A percentile compares a stretch with the other conserved stretches of the same genome.
These are phyloP conservation scores for Xylaria sp. DNA, from an alignment of 495 filamentous ascomycete species.

Conservation along the genomic window DNA sequence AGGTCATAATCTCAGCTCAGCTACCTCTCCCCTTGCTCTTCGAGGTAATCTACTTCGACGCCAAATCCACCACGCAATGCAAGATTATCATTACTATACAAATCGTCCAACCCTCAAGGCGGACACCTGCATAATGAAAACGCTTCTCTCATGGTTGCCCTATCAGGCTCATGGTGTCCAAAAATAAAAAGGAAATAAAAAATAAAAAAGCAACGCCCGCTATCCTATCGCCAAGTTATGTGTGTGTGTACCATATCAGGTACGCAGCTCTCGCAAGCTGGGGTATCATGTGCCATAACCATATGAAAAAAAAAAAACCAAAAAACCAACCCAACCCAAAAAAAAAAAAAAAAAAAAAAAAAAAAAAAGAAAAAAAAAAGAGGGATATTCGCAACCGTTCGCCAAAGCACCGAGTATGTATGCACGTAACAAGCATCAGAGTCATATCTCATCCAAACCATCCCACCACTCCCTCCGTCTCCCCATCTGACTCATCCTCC, in stretches of 20 bases:
- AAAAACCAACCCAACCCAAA: neutral
- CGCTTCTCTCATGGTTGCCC: no score
- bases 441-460: slow-evolving; percentile 33
- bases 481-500: slow-evolving; percentile 31
- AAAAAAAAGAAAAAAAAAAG: neutral
- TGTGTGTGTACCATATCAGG: neutral
- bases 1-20: no score
- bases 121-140: neutral
- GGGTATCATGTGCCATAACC: neutral
- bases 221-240: neutral
- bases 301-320: neutral
- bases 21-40: no score
- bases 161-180: no score
- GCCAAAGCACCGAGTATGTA: neutral
- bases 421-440: neutral
- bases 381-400: neutral
- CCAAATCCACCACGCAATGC: slow-evolving; percentile 1
- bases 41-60: no score
- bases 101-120: neutral
- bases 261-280: slow-evolving; percentile 2
- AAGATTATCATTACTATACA: neutral
- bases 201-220: neutral
- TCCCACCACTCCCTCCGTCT: slow-evolving; percentile 48
- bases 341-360: neutral
- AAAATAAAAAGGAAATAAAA: no score